Evolutionary conservation across 2,329 filamentous ascomycete genomes (phyloP).

Genomic region (Triangularia verruculosa): DNA sequence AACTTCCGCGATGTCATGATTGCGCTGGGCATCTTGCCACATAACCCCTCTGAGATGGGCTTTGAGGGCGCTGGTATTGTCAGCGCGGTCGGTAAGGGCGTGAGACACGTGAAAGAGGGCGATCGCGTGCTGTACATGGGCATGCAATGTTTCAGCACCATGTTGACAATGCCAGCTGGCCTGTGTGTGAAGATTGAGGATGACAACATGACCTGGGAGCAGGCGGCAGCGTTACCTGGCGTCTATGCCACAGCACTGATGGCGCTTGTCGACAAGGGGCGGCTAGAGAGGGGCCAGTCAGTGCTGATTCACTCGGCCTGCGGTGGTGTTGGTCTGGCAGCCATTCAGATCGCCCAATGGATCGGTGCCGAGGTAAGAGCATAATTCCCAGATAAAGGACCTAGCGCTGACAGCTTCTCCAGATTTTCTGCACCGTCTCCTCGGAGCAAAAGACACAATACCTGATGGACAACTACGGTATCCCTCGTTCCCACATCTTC

Average conservation of each 20-base stretch:
- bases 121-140: conserved; percentile 24
- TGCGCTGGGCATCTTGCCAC: neutral
- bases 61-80: neutral
- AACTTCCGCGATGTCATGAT: conserved; percentile 17
- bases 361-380: conserved; percentile 30
- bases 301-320: conserved; percentile 37
- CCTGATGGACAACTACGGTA: conserved; percentile 29
- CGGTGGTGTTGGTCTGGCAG: conserved; percentile 36
- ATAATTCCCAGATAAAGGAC: too few species aligned
- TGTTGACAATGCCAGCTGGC: neutral
- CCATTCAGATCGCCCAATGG: conserved; percentile 32
- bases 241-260: conserved; percentile 35
- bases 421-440: conserved; percentile 36
- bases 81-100: neutral
- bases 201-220: conserved; percentile 33
- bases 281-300: conserved; percentile 30
- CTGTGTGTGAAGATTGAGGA: neutral
- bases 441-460: conserved; percentile 36
- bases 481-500: conserved; percentile 36
- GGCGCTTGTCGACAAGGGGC: conserved; percentile 32
- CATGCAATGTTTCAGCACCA: conserved; percentile 1
- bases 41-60: neutral
- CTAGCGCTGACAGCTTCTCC: neutral
- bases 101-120: conserved; percentile 30
- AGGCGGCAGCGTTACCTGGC: conserved; percentile 34